These are phyloP conservation scores for Didymella keratinophila DNA, from an alignment of 2,329 filamentous ascomycete genomes.

Conservation along the genomic window DNA sequence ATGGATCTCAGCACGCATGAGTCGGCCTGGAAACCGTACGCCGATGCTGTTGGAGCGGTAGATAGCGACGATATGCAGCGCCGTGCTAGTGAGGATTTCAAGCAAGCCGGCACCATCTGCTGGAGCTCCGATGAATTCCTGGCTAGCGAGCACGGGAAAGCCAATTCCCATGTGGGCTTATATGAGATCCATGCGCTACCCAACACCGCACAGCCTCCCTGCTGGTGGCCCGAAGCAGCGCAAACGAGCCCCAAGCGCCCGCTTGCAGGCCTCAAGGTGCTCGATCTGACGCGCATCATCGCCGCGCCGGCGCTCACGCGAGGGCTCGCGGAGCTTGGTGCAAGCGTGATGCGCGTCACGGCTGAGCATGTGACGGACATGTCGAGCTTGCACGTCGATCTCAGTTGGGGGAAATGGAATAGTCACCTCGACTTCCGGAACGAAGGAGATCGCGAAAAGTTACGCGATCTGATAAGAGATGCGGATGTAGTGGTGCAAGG, in stretches of 20 bases:
- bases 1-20: conserved; percentile 37
- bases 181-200: conserved; percentile 49
- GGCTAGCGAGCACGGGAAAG: conserved; percentile 52
- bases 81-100: conserved; percentile 48
- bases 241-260: conserved; percentile 50
- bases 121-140: conserved; percentile 51
- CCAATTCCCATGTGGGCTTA: conserved; percentile 53
- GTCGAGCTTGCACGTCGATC: conserved; percentile 53
- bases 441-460: conserved; percentile 49
- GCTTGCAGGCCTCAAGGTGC: conserved; percentile 59
- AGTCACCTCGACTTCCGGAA: conserved; percentile 54
- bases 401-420: conserved; percentile 62
- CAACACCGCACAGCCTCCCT: conserved; percentile 39
- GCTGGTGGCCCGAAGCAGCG: conserved; percentile 54
- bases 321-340: conserved; percentile 57
- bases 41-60: conserved; percentile 45
- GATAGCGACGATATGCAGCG: conserved; percentile 48
- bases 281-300: conserved; percentile 61
- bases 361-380: conserved; percentile 53
- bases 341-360: conserved; percentile 58
- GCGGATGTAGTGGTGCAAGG: conserved; percentile 62
- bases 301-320: conserved; percentile 57
- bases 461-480: conserved; percentile 54
- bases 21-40: conserved; percentile 45
- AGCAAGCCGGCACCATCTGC: conserved; percentile 54